phyloP scores from a whole-genome alignment of 116 monocot species.

The Trichopus zeylanicus region DNA sequence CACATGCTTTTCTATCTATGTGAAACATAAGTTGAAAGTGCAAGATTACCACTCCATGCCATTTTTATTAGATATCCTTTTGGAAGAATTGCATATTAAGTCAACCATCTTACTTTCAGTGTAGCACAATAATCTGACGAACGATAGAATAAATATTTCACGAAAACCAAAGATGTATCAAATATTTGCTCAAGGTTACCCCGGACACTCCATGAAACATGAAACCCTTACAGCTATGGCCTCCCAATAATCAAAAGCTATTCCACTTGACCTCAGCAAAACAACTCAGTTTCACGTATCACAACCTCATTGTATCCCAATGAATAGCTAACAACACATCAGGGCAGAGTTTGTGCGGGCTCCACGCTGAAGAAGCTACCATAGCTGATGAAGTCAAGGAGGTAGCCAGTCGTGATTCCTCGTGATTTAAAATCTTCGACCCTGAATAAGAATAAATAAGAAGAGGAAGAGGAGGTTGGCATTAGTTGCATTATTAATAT shows the following conservation, averaged over 20 bases:
- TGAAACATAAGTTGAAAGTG: neutral
- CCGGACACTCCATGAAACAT: conserved; percentile 13
- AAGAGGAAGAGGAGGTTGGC: too few species aligned
- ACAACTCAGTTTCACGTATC: too few species aligned
- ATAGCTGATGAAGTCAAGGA: conserved; percentile 71
- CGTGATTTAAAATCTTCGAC: conserved; percentile 32
- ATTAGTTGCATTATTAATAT: too few species aligned
- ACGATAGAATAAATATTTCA: neutral
- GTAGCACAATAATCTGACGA: too few species aligned
- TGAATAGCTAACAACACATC: conserved; percentile 27
- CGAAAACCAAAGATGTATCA: conserved; percentile 21
- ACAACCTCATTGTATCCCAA: too few species aligned
- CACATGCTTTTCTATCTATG: conserved; percentile 7
- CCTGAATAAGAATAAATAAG: neutral
- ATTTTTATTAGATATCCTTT: too few species aligned
- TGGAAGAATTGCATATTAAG: too few species aligned
- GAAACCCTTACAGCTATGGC: conserved; percentile 28
- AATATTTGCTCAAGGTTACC: conserved; percentile 52
- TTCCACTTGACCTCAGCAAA: conserved; percentile 45
- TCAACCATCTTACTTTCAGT: too few species aligned
- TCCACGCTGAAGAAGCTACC: conserved; percentile 37
- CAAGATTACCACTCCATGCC: too few species aligned
- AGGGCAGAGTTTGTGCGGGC: conserved; percentile 37
- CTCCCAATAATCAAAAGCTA: conserved; percentile 70
- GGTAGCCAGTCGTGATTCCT: conserved; percentile 51